Base-by-base conservation (phyloP, 352 stramenopile species). In the Globisporangium okanoganense region DNA sequence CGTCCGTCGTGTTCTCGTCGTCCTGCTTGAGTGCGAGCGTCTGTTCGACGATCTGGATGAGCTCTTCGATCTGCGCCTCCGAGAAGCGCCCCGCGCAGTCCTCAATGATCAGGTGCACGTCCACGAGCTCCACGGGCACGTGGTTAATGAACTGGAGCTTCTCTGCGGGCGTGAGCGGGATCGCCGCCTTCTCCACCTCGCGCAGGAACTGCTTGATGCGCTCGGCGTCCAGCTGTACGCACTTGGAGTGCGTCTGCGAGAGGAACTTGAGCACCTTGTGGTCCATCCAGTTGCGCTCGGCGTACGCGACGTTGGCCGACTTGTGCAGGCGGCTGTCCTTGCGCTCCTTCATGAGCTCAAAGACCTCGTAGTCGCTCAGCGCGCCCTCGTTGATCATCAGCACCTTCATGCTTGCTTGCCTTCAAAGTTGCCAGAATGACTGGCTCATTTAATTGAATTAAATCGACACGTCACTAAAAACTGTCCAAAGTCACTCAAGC, bases 221-320 rank as follows among this genome's bases (percentile, higher is more conserved):
- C 53, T 65, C 71, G 45, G 74, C 56, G 53, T 67, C 78, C 22
- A 94, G 65, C 25, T 65, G 69, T 29, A 78, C 76, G 70, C 78
- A 78, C 61, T 76, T 67, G 52, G 80, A 87, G 64, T 89, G 74
- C 64, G 65, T 75, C 65, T 93, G 81, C 35, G 77, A 82, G 25
- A 94, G 73, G 70, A 90, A 92, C 70, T 92, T 94, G 75, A 92
- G 78, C 69, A 94, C 79, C 67, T 94, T 94, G 74, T 92, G 84
- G 78, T 94, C 83, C 79, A 94, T 91, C 85, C 85, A 94, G 72
- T 92, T 92, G 72, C 85, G 79, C 69, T 94, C 85, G 8, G 85
- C 83, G 62, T 94, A 92, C 57, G 81, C 78, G 44, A 83, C 77
- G 56, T 75, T 87, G 22, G 79, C 82, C 7, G 80, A 82, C 68